Base-by-base conservation (phyloP, 2,329 filamentous ascomycete genomes). In the Cercospora canescens region DNA sequence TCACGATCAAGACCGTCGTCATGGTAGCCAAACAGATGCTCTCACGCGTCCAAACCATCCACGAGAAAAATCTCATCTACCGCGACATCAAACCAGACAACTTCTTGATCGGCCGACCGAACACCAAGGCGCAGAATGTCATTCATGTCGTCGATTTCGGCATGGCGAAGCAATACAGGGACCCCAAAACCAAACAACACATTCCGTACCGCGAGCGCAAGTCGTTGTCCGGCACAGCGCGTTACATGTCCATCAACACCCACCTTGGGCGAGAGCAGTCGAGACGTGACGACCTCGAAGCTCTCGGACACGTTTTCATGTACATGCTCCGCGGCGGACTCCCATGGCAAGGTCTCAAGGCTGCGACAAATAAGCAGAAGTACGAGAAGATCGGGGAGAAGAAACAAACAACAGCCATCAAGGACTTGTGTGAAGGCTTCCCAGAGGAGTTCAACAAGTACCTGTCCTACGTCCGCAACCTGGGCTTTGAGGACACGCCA, bases 341-440 rank as follows among this genome's bases (percentile, higher is more conserved):
- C 60, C 88, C 88, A 63, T 90, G 88, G 88, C 88, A 90, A 77
- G 88, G 88, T 62, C 79, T 89, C 65, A 72, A 72, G 66, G 70
- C 70, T 30, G 70, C 70, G 14, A 72, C 70, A 24, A 72, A 72
- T 66, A 72, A 72, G 65, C 70, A 99, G 79, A 99, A 99, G 83
- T 99, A 99, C 79, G 95, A 99, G 83, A 98, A 98, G 87, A 99
- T 99, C 81, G 95, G 95, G 54, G 94, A 99, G 85, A 98, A 99
- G 90, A 99, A 99, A 85, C 95, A 98, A 83, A 97, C 94, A 0
- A 98, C 95, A 24, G 88, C 88, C 5, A 96, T 99, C 83, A 97
- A 97, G 83, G 95, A 99, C 75, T 88, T 99, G 16, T 98, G 94
- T 78, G 94, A 97, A 74, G 91, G 93, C 60, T 98, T 96, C 81